phyloP scores from a whole-genome alignment of 257 asterid species.

The Perilla frutescens region DNA sequence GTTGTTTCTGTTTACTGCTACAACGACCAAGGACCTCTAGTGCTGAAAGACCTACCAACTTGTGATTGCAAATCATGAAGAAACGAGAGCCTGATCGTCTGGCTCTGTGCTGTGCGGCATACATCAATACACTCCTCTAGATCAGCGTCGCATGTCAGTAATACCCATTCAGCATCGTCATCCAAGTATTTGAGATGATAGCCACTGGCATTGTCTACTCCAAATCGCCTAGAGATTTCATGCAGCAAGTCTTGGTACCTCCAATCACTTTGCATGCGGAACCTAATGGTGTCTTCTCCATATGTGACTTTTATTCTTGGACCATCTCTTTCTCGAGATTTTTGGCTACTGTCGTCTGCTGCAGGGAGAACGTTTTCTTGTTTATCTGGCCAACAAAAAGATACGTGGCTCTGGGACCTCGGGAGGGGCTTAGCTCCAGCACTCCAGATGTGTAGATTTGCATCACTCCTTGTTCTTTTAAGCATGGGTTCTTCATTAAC shows the following conservation, averaged over 20 bases:
- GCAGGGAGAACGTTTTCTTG: slow-evolving; percentile 34
- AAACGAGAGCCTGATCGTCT: slow-evolving; percentile 67
- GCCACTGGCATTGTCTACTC: slow-evolving; percentile 50
- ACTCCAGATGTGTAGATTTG: slow-evolving; percentile 51
- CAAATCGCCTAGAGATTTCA: slow-evolving; percentile 69
- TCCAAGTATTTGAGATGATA: slow-evolving; percentile 82
- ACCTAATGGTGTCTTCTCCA: slow-evolving; percentile 81
- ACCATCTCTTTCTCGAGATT: slow-evolving; percentile 41
- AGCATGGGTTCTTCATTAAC: slow-evolving; percentile 48
- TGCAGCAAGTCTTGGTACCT: slow-evolving; percentile 60
- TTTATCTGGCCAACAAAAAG: slow-evolving; percentile 43
- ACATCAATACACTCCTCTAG: slow-evolving; percentile 82
- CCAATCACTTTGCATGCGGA: slow-evolving; percentile 71
- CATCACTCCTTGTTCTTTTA: slow-evolving; percentile 68
- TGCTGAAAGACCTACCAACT: slow-evolving; percentile 51
- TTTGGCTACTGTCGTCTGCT: slow-evolving; percentile 24
- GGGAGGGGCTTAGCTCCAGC: slow-evolving; percentile 50
- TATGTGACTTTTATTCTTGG: slow-evolving; percentile 70
- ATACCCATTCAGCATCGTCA: slow-evolving; percentile 91
- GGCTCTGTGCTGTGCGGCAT: slow-evolving; percentile 49
- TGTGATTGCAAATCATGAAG: slow-evolving; percentile 47
- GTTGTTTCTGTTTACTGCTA: slow-evolving; percentile 6
- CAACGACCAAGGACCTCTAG: slow-evolving; percentile 43
- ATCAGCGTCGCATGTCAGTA: slow-evolving; percentile 88
- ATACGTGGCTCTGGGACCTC: slow-evolving; percentile 59